Base-by-base conservation (phyloP, 176 grass and related monocot species). In the Bolboschoenus planiculmis region DNA sequence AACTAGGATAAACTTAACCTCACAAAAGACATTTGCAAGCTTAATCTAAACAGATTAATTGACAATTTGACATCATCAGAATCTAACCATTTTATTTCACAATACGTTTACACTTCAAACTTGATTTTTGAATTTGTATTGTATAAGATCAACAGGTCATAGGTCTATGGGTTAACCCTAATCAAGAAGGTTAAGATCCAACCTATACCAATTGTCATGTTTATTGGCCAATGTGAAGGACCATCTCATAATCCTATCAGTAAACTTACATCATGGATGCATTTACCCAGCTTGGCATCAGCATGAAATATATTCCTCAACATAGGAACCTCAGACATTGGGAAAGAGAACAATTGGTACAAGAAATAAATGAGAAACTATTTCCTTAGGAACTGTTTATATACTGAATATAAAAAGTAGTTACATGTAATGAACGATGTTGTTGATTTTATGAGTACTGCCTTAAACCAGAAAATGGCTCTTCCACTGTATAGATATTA, bases 371-470 rank as follows among this genome's bases (percentile, higher is more conserved):
- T 81, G 27, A 79, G 53, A 81, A 13, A 59, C 56, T 51, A 24
- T 81, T 81, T 59, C 57, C 78, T 60, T 33, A 48, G 50, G 39
- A 82, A 82, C 56, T 82, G 59, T 82, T 82, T 63, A 82, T 82
- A 82, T 82, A 82, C 66, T 82, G 80, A 65, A 82, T 82, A 46
- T 65, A 46, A 82, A 64, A 46, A 63, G 56, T 82, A 63, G 60
- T 82, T 82, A 82, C 80, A 82, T 81, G 48, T 81, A 81, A 81
- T 29, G 78, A 81, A 61, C 53, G 29, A 56, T 35, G 78, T 81
- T 61, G 51, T 54, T 81, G 55, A 81, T 44, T 80, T 80, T 80
- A 80, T 14, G 43, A 65, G 60, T 62, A 82, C 37, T 43, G 56
- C 37, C 39, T 48, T 33, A 50, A 58, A 82, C 61, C 78, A 82